phyloP scores from a whole-genome alignment of 2,329 filamentous ascomycete genomes.

The Trichoderma sp. region DNA sequence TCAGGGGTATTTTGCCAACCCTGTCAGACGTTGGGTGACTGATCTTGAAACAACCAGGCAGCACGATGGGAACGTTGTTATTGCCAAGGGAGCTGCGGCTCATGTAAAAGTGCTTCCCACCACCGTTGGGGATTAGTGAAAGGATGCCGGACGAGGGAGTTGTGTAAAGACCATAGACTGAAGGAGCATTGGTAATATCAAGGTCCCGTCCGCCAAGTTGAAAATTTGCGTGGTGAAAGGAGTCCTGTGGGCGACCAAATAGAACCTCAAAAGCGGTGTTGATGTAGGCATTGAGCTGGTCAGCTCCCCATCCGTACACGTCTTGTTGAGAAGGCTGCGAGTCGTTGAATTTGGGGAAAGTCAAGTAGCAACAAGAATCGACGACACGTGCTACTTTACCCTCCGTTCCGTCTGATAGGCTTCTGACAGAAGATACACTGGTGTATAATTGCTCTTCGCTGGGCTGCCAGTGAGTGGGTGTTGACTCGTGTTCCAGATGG shows the following conservation, averaged over 20 bases:
- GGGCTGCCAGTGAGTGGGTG: constrained; percentile 28
- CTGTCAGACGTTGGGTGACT: too few species aligned
- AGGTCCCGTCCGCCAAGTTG: background rate
- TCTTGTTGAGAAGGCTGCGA: background rate
- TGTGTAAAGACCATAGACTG: background rate
- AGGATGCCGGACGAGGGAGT: background rate
- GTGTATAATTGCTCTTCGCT: constrained; percentile 20
- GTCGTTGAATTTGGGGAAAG: background rate
- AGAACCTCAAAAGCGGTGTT: constrained; percentile 32
- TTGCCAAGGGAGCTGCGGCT: background rate
- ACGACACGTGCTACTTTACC: background rate
- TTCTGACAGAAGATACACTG: constrained; percentile 23
- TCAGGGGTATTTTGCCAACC: background rate
- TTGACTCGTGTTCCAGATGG: constrained; percentile 9
- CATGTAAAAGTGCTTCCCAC: background rate
- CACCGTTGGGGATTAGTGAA: background rate
- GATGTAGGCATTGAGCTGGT: constrained; percentile 32
- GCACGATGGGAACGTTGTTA: background rate
- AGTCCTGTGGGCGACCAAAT: constrained; percentile 20
- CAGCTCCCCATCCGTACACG: constrained; percentile 26
- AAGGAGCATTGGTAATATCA: background rate
- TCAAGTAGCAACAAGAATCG: constrained; percentile 8
- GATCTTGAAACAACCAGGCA: constrained; percentile 15
- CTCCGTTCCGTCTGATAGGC: background rate
- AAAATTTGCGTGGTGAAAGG: constrained; percentile 24